Evolutionary conservation across 2,329 filamentous ascomycete species (phyloP).

Genomic region (Verticillium nonalfalfae): DNA sequence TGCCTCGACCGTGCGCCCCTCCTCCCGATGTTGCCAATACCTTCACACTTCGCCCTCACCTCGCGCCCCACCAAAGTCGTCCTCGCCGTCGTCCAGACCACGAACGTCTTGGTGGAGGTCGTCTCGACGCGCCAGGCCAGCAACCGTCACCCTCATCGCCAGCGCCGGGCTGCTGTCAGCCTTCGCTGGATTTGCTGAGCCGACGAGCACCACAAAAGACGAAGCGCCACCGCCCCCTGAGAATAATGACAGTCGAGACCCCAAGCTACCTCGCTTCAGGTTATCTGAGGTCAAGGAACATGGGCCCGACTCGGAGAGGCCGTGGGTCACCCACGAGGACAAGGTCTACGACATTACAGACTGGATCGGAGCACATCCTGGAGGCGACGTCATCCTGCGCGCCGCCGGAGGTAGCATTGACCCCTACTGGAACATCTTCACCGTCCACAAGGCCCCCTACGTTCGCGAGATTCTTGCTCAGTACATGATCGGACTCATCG

Average conservation of each 20-base stretch:
- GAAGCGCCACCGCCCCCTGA: conserved; percentile 5
- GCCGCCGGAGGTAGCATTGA: conserved; percentile 61
- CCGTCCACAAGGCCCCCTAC: conserved; percentile 60
- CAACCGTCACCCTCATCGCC: conserved; percentile 8
- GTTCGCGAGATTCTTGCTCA: conserved; percentile 59
- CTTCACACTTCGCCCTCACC: not conserved
- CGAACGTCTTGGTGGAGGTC: not conserved
- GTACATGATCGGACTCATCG: conserved; percentile 57
- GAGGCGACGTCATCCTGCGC: conserved; percentile 60
- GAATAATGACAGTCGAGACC: conserved; percentile 24
- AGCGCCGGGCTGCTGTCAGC: conserved; percentile 11
- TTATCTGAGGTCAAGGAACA: conserved; percentile 46
- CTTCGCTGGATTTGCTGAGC: conserved; percentile 3
- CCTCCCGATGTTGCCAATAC: not conserved
- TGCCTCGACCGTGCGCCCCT: not conserved
- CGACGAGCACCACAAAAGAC: not conserved
- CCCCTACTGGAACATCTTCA: conserved; percentile 65
- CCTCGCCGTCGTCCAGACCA: not conserved
- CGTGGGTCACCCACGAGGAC: conserved; percentile 59
- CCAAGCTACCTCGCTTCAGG: conserved; percentile 39
- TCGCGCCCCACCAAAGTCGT: not conserved
- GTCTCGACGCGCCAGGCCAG: conserved; percentile 3
- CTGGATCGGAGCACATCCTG: conserved; percentile 59
- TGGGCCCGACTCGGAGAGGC: conserved; percentile 41
- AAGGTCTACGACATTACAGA: conserved; percentile 67